Base-by-base conservation (phyloP, 108 stramenopile species). In the Cyclotella choctawhatcheeana region DNA sequence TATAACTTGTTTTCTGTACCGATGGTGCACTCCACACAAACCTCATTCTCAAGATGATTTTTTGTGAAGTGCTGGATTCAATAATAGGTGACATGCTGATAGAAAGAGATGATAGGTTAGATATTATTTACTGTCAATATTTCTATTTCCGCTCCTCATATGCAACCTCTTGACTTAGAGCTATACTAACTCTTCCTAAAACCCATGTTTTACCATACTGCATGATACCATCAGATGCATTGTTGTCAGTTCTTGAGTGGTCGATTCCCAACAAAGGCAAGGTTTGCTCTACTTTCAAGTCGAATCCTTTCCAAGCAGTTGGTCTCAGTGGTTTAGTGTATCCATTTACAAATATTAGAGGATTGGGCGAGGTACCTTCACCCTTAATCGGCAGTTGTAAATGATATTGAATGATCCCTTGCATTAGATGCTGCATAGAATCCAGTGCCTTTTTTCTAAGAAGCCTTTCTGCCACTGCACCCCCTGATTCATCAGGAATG, bases 281-380 rank as follows among this genome's bases (percentile, higher is more conserved):
- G 33, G 81, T 90, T 18, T 72, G 77, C 67, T 94, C 89, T 16
- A 94, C 82, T 66, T 90, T 90, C 30, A 87, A 44, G 45, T 94
- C 93, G 13, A 60, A 75, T 10, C 79, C 84, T 74, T 90, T 94
- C 93, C 93, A 94, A 18, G 93, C 89, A 18, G 33, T 16, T 25
- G 93, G 93, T 6, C 93, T 77, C n/a, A 70, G 64, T 47, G 70
- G 55, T 52, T 88, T 89, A 10, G 67, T 86, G 60, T 89, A 94
- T 2, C 62, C 67, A 18, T 58, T 43, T 24, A 90, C 69, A 44
- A 67, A 83, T 0, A 84, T 77, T 53, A 94, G 85, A 18, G 83
- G 85, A 21, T 68, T 53, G 2, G 83, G 86, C 21, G 50, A 29
- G 2, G 53, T 48, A 14, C 58, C 52, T 62, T 37, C 59, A 31